Evolutionary conservation across 139 green algal species (phyloP).

Genomic region (Auxenochlorella pyrenoidosa): DNA sequence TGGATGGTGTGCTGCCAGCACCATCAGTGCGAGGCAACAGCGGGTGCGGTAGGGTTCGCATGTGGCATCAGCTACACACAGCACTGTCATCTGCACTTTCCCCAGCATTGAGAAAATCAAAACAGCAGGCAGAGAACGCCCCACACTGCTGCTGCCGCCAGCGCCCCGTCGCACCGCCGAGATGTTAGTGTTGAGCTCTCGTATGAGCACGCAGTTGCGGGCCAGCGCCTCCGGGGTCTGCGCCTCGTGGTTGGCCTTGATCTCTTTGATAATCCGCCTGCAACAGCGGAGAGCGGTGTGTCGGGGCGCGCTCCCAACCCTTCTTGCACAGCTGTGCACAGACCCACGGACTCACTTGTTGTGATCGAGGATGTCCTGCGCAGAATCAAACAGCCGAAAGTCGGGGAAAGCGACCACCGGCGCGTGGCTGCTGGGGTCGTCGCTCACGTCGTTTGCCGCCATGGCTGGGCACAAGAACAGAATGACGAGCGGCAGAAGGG

Average conservation of each 20-base stretch:
- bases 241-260: slow-evolving; percentile 70
- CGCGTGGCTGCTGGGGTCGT: slow-evolving; percentile 3
- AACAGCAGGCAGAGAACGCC: too few species aligned
- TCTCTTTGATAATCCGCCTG: slow-evolving; percentile 67
- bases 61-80: too few species aligned
- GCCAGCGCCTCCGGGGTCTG: slow-evolving; percentile 54
- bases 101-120: too few species aligned
- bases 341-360: slow-evolving; percentile 53
- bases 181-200: slow-evolving; percentile 67
- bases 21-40: too few species aligned
- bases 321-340: neutral
- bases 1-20: too few species aligned
- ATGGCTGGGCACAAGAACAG: too few species aligned
- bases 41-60: too few species aligned
- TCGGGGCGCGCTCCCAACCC: neutral
- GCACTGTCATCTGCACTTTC: too few species aligned
- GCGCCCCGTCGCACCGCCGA: slow-evolving; percentile 42
- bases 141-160: too few species aligned
- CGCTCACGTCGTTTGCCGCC: neutral
- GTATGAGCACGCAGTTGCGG: slow-evolving; percentile 65
- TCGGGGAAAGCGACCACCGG: slow-evolving; percentile 32
- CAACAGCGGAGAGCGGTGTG: neutral
- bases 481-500: too few species aligned
- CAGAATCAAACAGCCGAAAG: slow-evolving; percentile 53
- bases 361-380: slow-evolving; percentile 60